Conservation (phyloP, 805 yeast genomes). For the Teunomyces aglyptinius region DNA sequence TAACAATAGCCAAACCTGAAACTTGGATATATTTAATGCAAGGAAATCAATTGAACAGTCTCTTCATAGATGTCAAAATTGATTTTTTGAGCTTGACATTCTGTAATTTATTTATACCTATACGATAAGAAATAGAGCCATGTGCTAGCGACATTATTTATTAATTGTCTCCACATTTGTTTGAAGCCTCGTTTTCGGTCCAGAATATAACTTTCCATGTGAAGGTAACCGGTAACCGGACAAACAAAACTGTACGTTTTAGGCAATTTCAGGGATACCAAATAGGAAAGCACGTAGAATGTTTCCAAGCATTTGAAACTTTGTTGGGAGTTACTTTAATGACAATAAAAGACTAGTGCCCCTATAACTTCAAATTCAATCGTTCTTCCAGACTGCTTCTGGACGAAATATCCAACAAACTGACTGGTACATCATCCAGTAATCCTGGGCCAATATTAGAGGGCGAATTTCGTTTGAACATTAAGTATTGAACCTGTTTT, state of each 20-base stretch:
- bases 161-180: conserved; percentile 2
- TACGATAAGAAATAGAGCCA: not conserved
- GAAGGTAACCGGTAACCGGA: not conserved
- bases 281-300: not conserved
- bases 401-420: conserved; percentile 25
- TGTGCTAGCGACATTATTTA: conserved; percentile 2
- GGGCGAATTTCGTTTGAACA: conserved; percentile 40
- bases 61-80: not conserved
- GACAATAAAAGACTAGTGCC: not conserved
- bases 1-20: too few relatives aligned
- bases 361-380: conserved; percentile 30
- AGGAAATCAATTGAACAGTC: too few relatives aligned
- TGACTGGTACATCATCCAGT: conserved; percentile 10
- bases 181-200: not conserved
- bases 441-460: conserved; percentile 7
- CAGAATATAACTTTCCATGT: conserved; percentile 1
- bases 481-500: conserved; percentile 50
- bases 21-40: too few relatives aligned
- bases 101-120: not conserved
- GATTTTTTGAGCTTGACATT: not conserved
- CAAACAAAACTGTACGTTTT: not conserved
- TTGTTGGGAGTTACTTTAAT: not conserved
- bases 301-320: not conserved
- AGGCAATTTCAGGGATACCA: not conserved
- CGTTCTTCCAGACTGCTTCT: conserved; percentile 34